phyloP scores from a whole-genome alignment of 768 basidiomycete species.

The Podaxis rugospora region DNA sequence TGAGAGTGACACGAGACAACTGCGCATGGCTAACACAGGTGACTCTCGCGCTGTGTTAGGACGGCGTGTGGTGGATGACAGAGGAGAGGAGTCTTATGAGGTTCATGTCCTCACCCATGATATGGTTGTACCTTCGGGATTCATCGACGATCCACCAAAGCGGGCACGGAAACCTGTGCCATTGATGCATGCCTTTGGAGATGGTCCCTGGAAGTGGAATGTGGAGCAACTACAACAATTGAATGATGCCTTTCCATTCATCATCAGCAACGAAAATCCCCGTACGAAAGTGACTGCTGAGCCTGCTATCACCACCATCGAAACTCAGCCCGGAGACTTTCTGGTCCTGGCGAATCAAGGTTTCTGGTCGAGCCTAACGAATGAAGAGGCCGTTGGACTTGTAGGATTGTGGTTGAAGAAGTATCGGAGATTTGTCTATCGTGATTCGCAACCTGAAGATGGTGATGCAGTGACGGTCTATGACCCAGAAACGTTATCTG shows the following conservation, averaged over 20 bases:
- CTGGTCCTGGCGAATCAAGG: constrained; percentile 53
- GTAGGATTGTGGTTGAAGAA: constrained; percentile 24
- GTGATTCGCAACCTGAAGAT: neutral
- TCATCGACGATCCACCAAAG: neutral
- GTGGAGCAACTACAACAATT: constrained; percentile 30
- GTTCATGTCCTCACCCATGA: constrained; percentile 37
- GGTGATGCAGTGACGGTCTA: neutral
- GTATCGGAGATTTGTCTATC: constrained; percentile 11
- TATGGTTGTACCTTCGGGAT: constrained; percentile 25
- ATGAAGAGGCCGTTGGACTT: constrained; percentile 48
- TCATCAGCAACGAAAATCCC: neutral
- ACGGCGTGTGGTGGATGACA: constrained; percentile 23
- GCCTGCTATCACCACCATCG: constrained; percentile 43
- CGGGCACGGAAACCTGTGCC: neutral
- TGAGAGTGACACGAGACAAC: constrained; percentile 30
- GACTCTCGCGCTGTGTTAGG: constrained; percentile 49
- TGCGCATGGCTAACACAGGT: constrained; percentile 41
- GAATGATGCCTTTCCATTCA: constrained; percentile 23
- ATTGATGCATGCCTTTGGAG: constrained; percentile 37
- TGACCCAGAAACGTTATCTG: constrained; percentile 2
- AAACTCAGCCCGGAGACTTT: constrained; percentile 47
- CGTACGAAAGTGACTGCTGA: constrained; percentile 25
- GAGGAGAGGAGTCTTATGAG: constrained; percentile 28
- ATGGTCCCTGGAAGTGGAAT: constrained; percentile 42
- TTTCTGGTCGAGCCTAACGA: constrained; percentile 50